Evolutionary conservation across 2,329 filamentous ascomycete species (phyloP).

Genomic region (Chrysoporthe puriensis): DNA sequence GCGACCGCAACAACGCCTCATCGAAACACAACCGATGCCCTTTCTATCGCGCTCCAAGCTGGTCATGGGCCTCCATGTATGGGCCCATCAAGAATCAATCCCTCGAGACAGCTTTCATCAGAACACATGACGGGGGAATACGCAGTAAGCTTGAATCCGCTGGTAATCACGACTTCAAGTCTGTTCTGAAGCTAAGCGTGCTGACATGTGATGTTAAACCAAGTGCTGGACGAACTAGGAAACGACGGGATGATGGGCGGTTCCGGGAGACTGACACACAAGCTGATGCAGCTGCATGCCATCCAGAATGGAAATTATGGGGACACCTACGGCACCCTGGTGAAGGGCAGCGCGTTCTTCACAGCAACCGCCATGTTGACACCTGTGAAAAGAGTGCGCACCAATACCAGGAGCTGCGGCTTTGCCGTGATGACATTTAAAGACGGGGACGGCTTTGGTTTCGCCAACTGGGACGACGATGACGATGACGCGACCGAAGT

Average conservation of each 20-base stretch:
- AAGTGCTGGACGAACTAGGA: slow-evolving; percentile 7
- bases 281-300: not conserved
- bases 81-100: not conserved
- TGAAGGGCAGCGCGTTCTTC: not conserved
- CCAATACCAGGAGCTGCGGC: not conserved
- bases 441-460: not conserved
- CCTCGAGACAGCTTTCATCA: slow-evolving; percentile 6
- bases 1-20: not conserved
- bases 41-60: slow-evolving; percentile 5
- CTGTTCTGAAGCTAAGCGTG: too few relatives aligned
- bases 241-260: slow-evolving; percentile 2
- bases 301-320: not conserved
- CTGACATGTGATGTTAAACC: not conserved
- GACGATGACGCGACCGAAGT: not conserved
- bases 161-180: not conserved
- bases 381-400: not conserved
- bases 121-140: not conserved
- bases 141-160: not conserved
- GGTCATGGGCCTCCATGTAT: slow-evolving; percentile 5
- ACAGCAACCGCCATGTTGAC: slow-evolving; percentile 4
- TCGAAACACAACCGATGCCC: not conserved
- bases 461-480: slow-evolving; percentile 5
- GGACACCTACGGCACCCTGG: not conserved
- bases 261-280: not conserved
- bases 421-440: not conserved